Evolutionary conservation across 2,329 filamentous ascomycete genomes (phyloP).

Genomic region (Fusarium lyarnte): DNA sequence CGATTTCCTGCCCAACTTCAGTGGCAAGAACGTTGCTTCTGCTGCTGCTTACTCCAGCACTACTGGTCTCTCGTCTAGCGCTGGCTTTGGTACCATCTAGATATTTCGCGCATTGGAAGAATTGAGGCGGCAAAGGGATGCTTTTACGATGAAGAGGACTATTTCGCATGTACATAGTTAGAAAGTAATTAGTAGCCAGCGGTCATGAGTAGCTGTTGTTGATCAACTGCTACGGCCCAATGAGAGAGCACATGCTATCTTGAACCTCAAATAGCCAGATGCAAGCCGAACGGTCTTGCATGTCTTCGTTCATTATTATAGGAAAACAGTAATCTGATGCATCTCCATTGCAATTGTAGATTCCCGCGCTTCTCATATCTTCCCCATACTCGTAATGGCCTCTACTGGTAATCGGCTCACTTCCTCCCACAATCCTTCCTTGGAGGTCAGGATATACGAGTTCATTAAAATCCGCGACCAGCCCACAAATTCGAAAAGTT

Average conservation of each 20-base stretch:
- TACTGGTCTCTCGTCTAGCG: constrained; percentile 50
- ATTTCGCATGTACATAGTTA: neutral
- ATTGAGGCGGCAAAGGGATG: fast-evolving
- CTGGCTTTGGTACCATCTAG: constrained; percentile 57
- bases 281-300: too few species aligned
- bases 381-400: too few species aligned
- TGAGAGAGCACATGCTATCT: neutral
- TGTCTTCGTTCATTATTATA: too few species aligned
- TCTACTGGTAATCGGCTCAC: too few species aligned
- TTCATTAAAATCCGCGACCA: too few species aligned
- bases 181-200: neutral
- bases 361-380: too few species aligned
- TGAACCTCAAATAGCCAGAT: neutral
- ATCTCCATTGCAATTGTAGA: too few species aligned
- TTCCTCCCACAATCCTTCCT: too few species aligned
- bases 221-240: fast-evolving
- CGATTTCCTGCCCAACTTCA: constrained; percentile 59
- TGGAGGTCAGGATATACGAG: too few species aligned
- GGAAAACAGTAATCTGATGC: too few species aligned
- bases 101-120: fast-evolving
- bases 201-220: too few species aligned
- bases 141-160: fast-evolving
- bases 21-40: constrained; percentile 61
- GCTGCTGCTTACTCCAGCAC: constrained; percentile 50
- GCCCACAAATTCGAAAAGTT: too few species aligned